Base-by-base conservation (phyloP, 805 yeast species). In the Yamadazyma tumulicola region DNA sequence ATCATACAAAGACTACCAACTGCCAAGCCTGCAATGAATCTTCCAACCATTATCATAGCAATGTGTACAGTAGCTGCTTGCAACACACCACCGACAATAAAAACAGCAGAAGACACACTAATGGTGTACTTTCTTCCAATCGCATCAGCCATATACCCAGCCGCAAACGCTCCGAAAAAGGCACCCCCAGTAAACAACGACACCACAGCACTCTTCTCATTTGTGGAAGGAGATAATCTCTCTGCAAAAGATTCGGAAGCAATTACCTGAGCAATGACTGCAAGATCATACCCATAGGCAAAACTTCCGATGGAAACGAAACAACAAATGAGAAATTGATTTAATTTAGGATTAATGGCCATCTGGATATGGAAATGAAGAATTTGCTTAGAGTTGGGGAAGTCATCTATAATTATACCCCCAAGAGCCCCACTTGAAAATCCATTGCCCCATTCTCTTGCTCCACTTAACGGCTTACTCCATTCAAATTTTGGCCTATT, bases 1-100 rank as follows among this genome's bases (percentile, higher is more conserved):
- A 87, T 79, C 31, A 87, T 79, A 20, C 88, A 81, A 54, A 77
- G 76, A 52, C 79, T 56, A 41, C 94, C 93, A 42, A 79, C 82
- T 48, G 91, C 93, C 33, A 81, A 47, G 50, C 94, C 87, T 14
- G 84, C 76, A 31, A 78, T 51, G 30, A 80, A 79, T 65, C 94
- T 74, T 18, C 87, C 91, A 41, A 36, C 46, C 32, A 39, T 14
- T 13, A 42, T 21, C 41, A 39, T 37, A 10, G 43, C 46, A 14
- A 39, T 36, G 24, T 47, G 50, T 24, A 37, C 47, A 19, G 59
- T 48, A 4, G 49, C 45, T 21, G 63, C 62, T 36, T 58, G 63
- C 26, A 59, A 45, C 8, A 59, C 47, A 6, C 60, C 57, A 10
- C 66, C 65, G 6, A 60, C 25, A 24, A 56, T 36, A 14, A 50